Conservation (phyloP, 495 filamentous ascomycete species). For the Penicillium goetzii region DNA sequence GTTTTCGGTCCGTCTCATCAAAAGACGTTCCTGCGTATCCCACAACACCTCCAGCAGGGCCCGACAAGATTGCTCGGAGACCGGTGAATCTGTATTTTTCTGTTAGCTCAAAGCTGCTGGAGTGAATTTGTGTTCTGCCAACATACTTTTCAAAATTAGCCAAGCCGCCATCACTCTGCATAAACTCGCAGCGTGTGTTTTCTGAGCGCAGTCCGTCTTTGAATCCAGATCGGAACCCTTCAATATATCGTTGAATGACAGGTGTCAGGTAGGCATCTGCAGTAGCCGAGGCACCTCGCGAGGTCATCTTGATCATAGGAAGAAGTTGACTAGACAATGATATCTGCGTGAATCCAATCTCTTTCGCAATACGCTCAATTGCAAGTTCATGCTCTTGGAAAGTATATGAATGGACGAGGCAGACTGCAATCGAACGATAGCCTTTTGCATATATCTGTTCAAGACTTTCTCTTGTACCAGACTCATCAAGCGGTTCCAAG, state of each 20-base stretch:
- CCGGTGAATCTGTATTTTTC: conserved; percentile 54
- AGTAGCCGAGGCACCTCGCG: conserved; percentile 86
- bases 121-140: not conserved
- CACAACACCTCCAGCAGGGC: conserved; percentile 72
- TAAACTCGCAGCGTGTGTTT: conserved; percentile 55
- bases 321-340: conserved; percentile 65
- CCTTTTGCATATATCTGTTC: conserved; percentile 40
- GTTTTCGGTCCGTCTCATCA: conserved; percentile 80
- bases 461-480: conserved; percentile 33
- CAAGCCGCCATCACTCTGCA: conserved; percentile 60
- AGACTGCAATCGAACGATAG: conserved; percentile 54
- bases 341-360: conserved; percentile 51
- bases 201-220: conserved; percentile 54
- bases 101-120: not conserved
- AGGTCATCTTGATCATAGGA: conserved; percentile 81
- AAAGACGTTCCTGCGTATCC: conserved; percentile 93
- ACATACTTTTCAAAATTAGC: conserved; percentile 44
- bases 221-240: conserved; percentile 73
- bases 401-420: conserved; percentile 57
- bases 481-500: conserved; percentile 43
- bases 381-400: conserved; percentile 57
- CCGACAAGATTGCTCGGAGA: conserved; percentile 60
- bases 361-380: conserved; percentile 51
- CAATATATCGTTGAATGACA: conserved; percentile 92
- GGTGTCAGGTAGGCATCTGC: conserved; percentile 97